Conservation (phyloP, 1,284 basidiomycete genomes). For the Ustilago xerochloae region DNA sequence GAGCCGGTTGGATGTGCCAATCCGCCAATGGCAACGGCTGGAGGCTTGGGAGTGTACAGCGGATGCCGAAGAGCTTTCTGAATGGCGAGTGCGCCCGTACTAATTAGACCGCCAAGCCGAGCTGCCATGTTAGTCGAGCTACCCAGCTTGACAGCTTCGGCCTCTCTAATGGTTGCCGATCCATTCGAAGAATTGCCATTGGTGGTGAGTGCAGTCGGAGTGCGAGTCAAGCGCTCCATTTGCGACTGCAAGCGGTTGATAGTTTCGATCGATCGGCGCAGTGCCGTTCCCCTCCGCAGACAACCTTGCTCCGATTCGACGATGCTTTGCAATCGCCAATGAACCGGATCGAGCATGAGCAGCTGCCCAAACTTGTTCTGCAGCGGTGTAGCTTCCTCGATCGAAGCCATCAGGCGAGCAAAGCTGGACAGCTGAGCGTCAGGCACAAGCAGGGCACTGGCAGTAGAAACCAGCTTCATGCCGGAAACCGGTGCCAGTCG, state of each 20-base stretch:
- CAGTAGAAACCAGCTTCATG: constrained; percentile 36
- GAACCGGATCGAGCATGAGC: constrained; percentile 51
- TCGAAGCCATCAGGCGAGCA: not conserved
- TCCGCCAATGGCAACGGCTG: constrained; percentile 8
- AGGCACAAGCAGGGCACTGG: constrained; percentile 14
- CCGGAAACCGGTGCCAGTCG: constrained; percentile 60
- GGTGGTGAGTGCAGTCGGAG: not conserved
- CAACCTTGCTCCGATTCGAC: not conserved
- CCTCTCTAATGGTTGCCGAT: no score
- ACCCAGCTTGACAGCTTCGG: not conserved
- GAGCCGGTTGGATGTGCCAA: not conserved
- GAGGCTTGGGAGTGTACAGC: constrained; percentile 11
- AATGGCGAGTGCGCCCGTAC: constrained; percentile 7
- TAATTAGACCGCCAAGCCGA: not conserved
- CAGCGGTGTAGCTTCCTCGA: constrained; percentile 18
- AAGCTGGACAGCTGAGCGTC: constrained; percentile 14
- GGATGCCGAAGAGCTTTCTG: constrained; percentile 13
- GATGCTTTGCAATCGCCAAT: constrained; percentile 56
- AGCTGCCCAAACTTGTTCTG: constrained; percentile 38
- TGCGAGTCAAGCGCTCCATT: not conserved
- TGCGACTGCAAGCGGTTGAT: constrained; percentile 25
- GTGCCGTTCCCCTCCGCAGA: constrained; percentile 17
- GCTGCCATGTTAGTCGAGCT: no score
- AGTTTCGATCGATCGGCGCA: constrained; percentile 33
- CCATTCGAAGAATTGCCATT: not conserved